Base-by-base conservation (phyloP, 208 protist species). In the Leishmania aethiopica region DNA sequence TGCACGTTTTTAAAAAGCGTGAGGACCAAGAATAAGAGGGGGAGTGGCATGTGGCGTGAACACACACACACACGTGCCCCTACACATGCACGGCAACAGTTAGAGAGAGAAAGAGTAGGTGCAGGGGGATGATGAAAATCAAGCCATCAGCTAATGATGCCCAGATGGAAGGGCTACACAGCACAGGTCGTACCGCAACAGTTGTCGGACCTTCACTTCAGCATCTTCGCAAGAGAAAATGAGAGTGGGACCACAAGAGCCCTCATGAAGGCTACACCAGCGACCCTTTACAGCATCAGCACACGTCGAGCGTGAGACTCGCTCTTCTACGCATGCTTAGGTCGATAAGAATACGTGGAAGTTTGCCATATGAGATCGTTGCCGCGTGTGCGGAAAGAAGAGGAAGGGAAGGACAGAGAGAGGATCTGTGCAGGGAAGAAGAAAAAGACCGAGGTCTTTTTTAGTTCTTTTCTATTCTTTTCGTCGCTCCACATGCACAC, bases 371-470 rank as follows among this genome's bases (percentile, higher is more conserved):
- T 5, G 2, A 49, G 25, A 37, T 19, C 22, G 19, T 15, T 47
- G 67, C 67, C 40, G 40, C 32, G 37, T 42, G 67, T 15, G 17
- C 25, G 10, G 6, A 40, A 69, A 49, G 37, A 74, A 35, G 42
- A 15, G 70, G 28, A 53, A 74, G n/a, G 70, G 32, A 73, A 77
- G 42, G 79, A 78, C 59, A 67, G 32, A 45, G 1, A 78, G 25
- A 57, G 59, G 62, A 69, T 17, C 5, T 17, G 22, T 25, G 19
- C 5, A 13, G n/a, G 3, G 11, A 53, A 13, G 45, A 74, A 51
- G 10, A 53, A 74, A 55, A 74, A 11, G 40, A 32, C 11, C 40
- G 35, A 28, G 49, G 11, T 8, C 35, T 70, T 4, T 47, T 72
- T 5, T 1, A 5, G 19, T 8, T 28, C 40, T 72, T 49, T 28